Percentiles rank a stretch among this genome's conserved stretches.
These are phyloP conservation scores for Chrysosporium keratinophilum DNA, from an alignment of 2,329 filamentous ascomycete genomes.

Conservation along the genomic window DNA sequence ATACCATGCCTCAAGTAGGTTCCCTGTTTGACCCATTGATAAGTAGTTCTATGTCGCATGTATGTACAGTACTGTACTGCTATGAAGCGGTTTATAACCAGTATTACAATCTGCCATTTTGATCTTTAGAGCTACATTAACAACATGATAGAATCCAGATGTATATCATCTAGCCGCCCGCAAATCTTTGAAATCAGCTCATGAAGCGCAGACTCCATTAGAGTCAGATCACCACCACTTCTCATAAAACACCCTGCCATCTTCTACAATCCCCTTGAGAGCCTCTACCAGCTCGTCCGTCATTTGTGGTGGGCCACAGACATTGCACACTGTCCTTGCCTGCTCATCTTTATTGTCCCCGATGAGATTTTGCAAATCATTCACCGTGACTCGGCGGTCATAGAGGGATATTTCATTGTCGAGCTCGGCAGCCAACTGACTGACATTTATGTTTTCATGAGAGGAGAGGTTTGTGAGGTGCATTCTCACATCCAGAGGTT, in stretches of 20 bases:
- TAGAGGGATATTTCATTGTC: slow-evolving; percentile 22
- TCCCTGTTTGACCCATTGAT: too few relatives aligned
- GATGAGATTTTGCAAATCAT: slow-evolving; percentile 30
- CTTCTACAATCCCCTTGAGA: slow-evolving; percentile 31
- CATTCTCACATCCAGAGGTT: slow-evolving; percentile 22
- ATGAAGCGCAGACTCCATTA: too few relatives aligned
- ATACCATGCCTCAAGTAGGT: too few relatives aligned
- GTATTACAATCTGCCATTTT: too few relatives aligned
- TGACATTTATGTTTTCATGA: not conserved
- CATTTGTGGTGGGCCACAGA: slow-evolving; percentile 60
- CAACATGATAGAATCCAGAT: too few relatives aligned
- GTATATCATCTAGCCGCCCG: too few relatives aligned
- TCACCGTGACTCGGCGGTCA: slow-evolving; percentile 26
- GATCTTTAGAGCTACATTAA: too few relatives aligned
- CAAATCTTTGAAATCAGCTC: not conserved
- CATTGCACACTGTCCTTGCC: slow-evolving; percentile 45
- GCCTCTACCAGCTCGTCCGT: slow-evolving; percentile 53
- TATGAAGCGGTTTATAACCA: too few relatives aligned
- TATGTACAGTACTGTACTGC: too few relatives aligned
- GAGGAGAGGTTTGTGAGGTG: slow-evolving; percentile 16
- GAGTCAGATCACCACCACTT: slow-evolving; percentile 17
- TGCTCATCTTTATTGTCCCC: slow-evolving; percentile 26
- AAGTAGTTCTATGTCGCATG: too few relatives aligned
- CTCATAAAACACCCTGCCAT: slow-evolving; percentile 36
- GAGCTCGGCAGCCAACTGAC: not conserved